Percentiles rank a stretch among this genome's conserved stretches.
Evolutionary conservation across 192 early-diverging fungal species (phyloP).

Genomic region (Mortierella hygrophila): DNA sequence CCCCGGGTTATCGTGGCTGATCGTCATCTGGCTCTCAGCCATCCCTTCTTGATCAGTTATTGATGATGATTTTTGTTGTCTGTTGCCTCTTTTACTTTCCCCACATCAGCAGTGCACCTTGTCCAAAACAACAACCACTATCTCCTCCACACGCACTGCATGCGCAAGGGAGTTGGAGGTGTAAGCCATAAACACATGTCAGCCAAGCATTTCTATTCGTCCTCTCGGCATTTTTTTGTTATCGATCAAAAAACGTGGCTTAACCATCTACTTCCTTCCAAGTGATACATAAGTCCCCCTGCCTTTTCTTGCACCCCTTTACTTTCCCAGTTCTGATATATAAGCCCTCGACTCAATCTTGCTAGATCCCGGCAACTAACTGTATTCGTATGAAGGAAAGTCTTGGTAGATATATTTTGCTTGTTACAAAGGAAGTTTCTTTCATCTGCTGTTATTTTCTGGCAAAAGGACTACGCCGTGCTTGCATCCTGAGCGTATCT

Average conservation of each 20-base stretch:
- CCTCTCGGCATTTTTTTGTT: neutral
- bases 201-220: neutral
- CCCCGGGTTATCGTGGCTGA: neutral
- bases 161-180: neutral
- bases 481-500: no score
- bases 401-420: no score
- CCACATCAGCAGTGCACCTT: neutral
- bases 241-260: slow-evolving; percentile 9
- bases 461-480: no score
- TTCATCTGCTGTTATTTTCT: no score
- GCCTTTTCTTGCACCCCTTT: neutral
- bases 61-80: neutral
- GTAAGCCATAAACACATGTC: slow-evolving; percentile 4
- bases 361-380: no score
- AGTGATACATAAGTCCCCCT: neutral
- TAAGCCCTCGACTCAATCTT: no score
- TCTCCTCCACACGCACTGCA: neutral
- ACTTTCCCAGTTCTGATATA: no score
- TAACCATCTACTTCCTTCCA: neutral
- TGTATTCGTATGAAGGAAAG: no score
- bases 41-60: neutral
- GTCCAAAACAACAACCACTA: neutral
- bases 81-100: neutral
- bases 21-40: neutral
- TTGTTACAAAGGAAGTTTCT: no score